Base-by-base conservation (phyloP, 2,329 filamentous ascomycete genomes). In the Talaromyces sp. region DNA sequence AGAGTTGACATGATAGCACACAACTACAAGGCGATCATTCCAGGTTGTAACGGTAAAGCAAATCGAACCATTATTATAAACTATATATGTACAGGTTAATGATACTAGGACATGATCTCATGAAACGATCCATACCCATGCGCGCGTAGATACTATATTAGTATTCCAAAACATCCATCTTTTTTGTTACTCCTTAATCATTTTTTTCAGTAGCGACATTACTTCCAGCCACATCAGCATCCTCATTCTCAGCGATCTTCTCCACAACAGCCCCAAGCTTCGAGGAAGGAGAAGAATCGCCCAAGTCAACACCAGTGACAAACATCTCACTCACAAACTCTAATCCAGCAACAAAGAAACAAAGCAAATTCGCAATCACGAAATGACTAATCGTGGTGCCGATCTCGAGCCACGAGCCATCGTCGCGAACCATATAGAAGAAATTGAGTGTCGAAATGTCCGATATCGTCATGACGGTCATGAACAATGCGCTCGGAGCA, bases 361-460 rank as follows among this genome's bases (percentile, higher is more conserved):
- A 95, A 53, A 98, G 75, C 71, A 92, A 77, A 77, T 92, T 97
- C 19, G 93, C 94, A 79, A 99, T 98, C 67, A 89, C 88, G 78
- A 98, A 99, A 76, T 98, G 93, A 73, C 88, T 96, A 70, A 99
- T 99, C 3, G 92, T 97, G 31, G 92, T 96, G 36, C 95, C 95
- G 75, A 99, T 99, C 75, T 99, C 95, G 67, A 99, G 80, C 95
- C 95, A 99, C 25, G 91, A 95, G 0, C 95, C 95, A 76, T 99
- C 95, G 71, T 99, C 95, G 73, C 91, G 91, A 54, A 99, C 95
- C 72, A 97, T 92, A 88, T 92, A 99, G 80, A 99, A 99, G 82
- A 99, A 99, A 72, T 95, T 92, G 61, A 99, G 83, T 3, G 95
- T 98, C 75, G 98, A 84, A 59, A 97, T 87, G 75, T 99, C 95